Evolutionary conservation across 192 early-diverging fungal species (phyloP), one percentile per base, ranked within the genome.

Genomic region (Coemansia sp.): DNA sequence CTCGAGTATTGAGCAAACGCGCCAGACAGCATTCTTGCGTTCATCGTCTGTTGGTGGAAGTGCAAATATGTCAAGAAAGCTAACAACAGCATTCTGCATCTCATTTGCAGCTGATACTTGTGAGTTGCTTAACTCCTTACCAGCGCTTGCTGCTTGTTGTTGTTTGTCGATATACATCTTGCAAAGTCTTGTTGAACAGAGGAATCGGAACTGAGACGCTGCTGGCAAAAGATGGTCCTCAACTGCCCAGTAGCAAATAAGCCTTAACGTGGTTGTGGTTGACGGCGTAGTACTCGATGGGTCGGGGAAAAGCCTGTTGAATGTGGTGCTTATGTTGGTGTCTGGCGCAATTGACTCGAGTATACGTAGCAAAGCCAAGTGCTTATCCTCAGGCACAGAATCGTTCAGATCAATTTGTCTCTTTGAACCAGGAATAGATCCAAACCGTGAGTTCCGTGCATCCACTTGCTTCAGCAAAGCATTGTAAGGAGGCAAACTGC

Each of bases 241-340:
- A 16, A 63, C 67, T 12, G 76, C 76, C 76, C 76, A 78, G 68
- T 67, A 78, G 62, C 76, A 78, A 22, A 78, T 52, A 36, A 78
- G 37, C 8, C 76, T 71, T 6, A 77, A 11, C 15, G 58, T 61
- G 18, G 68, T 62, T 26, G 58, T 49, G 6, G 62, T 6, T 16
- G 41, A 5, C 6, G 21, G 7, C n/a, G 45, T 41, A 52, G 51
- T 12, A 7, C 8, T n/a, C 8, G 11, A 10, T 5, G 41, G 10
- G 37, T 48, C 15, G n/a, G 40, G 10, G 63, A 75, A 69, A 36
- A 75, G 60, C 15, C 19, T 42, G 7, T 12, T 16, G 22, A 69
- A 75, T 6, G 46, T 39, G 36, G 16, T 42, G 18, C 12, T 21
- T 18, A 66, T 45, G 8, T 69, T 64, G 0, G 60, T 43, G 47